Conservation (phyloP, 495 filamentous ascomycete species). For the Penicillium verhagenii region DNA sequence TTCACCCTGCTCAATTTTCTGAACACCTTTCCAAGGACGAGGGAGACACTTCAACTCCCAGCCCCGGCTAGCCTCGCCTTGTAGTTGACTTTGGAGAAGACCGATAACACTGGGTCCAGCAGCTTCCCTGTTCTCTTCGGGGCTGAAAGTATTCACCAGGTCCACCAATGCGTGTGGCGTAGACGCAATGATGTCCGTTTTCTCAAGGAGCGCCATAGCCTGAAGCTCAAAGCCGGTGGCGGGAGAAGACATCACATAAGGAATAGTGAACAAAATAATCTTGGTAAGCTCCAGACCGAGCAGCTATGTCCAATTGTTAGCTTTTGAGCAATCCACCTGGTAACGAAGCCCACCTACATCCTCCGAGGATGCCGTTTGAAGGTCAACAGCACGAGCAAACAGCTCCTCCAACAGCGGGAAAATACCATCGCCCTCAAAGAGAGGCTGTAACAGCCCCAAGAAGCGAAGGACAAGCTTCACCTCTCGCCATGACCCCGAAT, state of each 20-base stretch:
- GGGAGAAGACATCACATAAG: conserved; percentile 80
- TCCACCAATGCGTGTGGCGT: conserved; percentile 79
- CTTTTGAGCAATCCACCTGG: not conserved
- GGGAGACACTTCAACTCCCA: conserved; percentile 83
- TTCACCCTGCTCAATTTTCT: conserved; percentile 43
- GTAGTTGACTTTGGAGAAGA: conserved; percentile 81
- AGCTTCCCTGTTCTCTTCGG: conserved; percentile 49
- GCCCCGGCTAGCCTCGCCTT: conserved; percentile 61
- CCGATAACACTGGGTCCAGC: conserved; percentile 70
- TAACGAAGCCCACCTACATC: conserved; percentile 59
- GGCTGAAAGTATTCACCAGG: conserved; percentile 78
- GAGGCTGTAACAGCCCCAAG: conserved; percentile 73
- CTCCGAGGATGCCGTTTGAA: conserved; percentile 87
- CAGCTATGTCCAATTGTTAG: conserved; percentile 37
- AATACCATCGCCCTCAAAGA: conserved; percentile 82
- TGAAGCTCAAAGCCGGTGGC: conserved; percentile 62
- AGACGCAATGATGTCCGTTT: conserved; percentile 86
- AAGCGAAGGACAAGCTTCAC: conserved; percentile 90
- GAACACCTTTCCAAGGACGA: conserved; percentile 71
- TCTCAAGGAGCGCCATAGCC: conserved; percentile 76
- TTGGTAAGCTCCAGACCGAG: conserved; percentile 88
- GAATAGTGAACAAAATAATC: conserved; percentile 88
- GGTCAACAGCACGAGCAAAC: conserved; percentile 77
- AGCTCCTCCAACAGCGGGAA: conserved; percentile 82
- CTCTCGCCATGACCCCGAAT: conserved; percentile 77